These are phyloP conservation scores for Poteriospumella lacustris DNA, from an alignment of 108 stramenopile genomes.

Conservation along the genomic window DNA sequence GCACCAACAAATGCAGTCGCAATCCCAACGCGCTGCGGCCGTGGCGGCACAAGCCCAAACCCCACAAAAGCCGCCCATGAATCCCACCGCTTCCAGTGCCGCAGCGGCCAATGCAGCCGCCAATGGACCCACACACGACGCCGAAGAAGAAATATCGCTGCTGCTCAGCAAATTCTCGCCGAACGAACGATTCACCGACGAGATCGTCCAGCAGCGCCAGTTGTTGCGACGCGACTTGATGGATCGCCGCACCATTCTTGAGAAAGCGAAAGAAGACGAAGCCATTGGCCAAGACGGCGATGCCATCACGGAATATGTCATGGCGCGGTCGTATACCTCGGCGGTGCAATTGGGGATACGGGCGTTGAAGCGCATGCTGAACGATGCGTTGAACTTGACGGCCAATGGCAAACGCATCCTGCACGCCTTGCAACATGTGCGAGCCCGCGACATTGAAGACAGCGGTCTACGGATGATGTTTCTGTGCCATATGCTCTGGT, in stretches of 20 bases:
- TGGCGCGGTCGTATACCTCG: neutral
- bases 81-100: too few species aligned
- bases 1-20: too few species aligned
- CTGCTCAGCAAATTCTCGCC: neutral
- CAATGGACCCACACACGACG: neutral
- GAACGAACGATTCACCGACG: neutral
- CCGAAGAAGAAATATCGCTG: constrained; percentile 5
- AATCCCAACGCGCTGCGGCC: too few species aligned
- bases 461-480: neutral
- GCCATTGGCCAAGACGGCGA: constrained; percentile 16
- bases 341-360: neutral
- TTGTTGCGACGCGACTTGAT: too few species aligned
- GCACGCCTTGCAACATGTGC: neutral
- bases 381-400: neutral
- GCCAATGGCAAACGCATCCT: neutral
- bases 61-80: too few species aligned
- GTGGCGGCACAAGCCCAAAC: too few species aligned
- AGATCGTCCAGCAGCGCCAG: neutral
- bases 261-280: constrained; percentile 17
- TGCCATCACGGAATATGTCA: constrained; percentile 16
- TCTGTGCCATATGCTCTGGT: constrained; percentile 17
- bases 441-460: neutral
- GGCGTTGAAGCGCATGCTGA: neutral
- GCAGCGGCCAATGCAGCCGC: neutral
- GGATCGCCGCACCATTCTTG: neutral